Conservation (phyloP, 352 stramenopile genomes). For the Phytophthora constricta region DNA sequence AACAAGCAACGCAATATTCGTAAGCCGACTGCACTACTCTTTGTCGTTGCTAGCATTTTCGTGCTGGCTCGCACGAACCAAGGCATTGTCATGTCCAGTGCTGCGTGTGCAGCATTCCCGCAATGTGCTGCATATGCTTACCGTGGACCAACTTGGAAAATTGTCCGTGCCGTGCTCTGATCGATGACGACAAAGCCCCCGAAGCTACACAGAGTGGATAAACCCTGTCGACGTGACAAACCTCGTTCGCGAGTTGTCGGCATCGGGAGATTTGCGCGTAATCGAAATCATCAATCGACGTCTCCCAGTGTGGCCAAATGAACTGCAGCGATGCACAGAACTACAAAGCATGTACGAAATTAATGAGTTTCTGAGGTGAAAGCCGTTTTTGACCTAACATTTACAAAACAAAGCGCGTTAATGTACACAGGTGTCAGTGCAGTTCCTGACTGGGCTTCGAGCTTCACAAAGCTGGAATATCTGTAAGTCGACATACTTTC, state of each 20-base stretch:
- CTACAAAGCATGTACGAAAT: slow-evolving; percentile 34
- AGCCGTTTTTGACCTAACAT: too few species aligned
- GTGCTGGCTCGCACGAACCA: too few species aligned
- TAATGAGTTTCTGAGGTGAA: too few species aligned
- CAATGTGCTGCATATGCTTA: slow-evolving; percentile 20
- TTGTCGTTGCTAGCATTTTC: too few species aligned
- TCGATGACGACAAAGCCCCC: slow-evolving; percentile 32
- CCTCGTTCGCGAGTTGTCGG: slow-evolving; percentile 16
- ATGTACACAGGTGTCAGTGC: slow-evolving; percentile 31
- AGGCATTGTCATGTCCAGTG: too few species aligned
- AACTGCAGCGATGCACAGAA: slow-evolving; percentile 23
- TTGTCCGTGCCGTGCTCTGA: slow-evolving; percentile 44
- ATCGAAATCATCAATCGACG: slow-evolving; percentile 40
- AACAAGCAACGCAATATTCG: too few species aligned
- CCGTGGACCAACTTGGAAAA: slow-evolving; percentile 11
- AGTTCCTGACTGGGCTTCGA: slow-evolving; percentile 21
- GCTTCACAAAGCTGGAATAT: slow-evolving; percentile 32
- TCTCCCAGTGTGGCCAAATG: slow-evolving; percentile 20
- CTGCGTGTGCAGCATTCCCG: slow-evolving; percentile 10
- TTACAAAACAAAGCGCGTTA: too few species aligned
- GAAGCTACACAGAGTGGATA: slow-evolving; percentile 25
- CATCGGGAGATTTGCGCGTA: slow-evolving; percentile 23
- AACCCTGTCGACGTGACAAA: slow-evolving; percentile 14
- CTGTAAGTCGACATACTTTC: too few species aligned
- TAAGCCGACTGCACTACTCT: too few species aligned